phyloP scores from a whole-genome alignment of 179 eudicot genomes.

The Nepenthes alata region DNA sequence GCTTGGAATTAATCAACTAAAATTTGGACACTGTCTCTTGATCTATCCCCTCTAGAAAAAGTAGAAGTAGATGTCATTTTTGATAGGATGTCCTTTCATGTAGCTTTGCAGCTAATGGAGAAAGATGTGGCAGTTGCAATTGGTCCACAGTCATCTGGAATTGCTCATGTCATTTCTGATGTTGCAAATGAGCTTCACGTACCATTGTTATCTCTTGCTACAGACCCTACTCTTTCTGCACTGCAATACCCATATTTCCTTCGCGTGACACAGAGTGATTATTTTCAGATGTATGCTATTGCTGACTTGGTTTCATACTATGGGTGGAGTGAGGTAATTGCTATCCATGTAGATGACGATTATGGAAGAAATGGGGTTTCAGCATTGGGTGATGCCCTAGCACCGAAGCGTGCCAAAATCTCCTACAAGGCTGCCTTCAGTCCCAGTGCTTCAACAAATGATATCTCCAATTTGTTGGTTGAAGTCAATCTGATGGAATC shows the following conservation, averaged over 20 bases:
- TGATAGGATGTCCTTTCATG: constrained; percentile 13
- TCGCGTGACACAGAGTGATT: constrained; percentile 32
- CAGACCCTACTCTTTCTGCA: constrained; percentile 34
- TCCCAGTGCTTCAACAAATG: constrained; percentile 24
- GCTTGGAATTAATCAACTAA: too few relatives aligned
- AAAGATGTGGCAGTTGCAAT: constrained; percentile 28
- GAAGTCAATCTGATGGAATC: constrained; percentile 38
- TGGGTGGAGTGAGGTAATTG: constrained; percentile 43
- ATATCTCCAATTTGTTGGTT: constrained; percentile 27
- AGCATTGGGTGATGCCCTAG: constrained; percentile 38
- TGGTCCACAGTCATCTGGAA: constrained; percentile 41
- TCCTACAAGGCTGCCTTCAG: constrained; percentile 46
- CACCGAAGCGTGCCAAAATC: constrained; percentile 35
- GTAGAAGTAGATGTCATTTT: background rate
- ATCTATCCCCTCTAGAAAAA: background rate
- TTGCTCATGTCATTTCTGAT: constrained; percentile 32
- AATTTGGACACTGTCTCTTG: background rate
- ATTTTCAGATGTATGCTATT: constrained; percentile 47
- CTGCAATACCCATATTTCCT: constrained; percentile 29
- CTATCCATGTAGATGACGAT: constrained; percentile 46
- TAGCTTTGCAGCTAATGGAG: constrained; percentile 42
- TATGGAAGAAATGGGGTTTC: constrained; percentile 57
- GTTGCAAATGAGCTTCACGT: constrained; percentile 33
- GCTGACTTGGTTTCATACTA: constrained; percentile 33
- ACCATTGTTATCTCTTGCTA: constrained; percentile 29